Evolutionary conservation across 2,329 filamentous ascomycete genomes (phyloP), one percentile per base, ranked within the genome.

Genomic region (Phyllosticta ampelicida): DNA sequence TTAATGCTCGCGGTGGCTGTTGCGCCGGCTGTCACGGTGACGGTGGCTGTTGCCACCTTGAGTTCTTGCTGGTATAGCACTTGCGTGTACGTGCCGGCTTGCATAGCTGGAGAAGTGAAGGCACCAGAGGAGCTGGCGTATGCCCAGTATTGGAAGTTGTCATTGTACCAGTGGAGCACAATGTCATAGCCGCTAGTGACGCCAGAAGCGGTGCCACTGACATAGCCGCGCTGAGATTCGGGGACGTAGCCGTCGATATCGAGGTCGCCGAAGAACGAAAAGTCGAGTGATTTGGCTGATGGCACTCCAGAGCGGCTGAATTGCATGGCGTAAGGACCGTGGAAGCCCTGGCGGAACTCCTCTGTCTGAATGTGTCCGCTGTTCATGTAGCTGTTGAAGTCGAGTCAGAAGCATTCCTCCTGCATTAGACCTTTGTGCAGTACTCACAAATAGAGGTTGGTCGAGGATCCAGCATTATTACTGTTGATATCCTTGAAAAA

Each of bases 21-120:
- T 29, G 69, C 68, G 4, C 80, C 80, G 1, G 78, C 78, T 1
- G 71, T 73, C 48, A 85, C 80, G 78, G 68, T 86, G 86, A 70
- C 79, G 18, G 51, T 54, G 26, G 44, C 56, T 10, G 36, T 54
- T 16, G 51, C 56, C 9, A 84, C 79, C 61, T 77, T 74, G 65
- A 78, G 78, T 66, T 85, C 82, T 18, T 74, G 77, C 63, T 82
- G 80, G 69, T 84, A 85, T 44, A 86, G 76, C 4, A 84, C 78
- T 77, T 85, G 84, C n/a, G 81, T 85, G 71, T 86, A 86, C 0
- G 80, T 84, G 28, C 84, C 84, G 0, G 83, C 80, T 64, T 83
- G 84, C 84, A 87, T 86, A 58, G 77, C 72, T 0, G 84, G 84
- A 0, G 83, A 85, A 2, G 78, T 84, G 70, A 84, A 87, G 11